Evolutionary conservation across 352 stramenopile species (phyloP).

Genomic region (Globisporangium splendens): DNA sequence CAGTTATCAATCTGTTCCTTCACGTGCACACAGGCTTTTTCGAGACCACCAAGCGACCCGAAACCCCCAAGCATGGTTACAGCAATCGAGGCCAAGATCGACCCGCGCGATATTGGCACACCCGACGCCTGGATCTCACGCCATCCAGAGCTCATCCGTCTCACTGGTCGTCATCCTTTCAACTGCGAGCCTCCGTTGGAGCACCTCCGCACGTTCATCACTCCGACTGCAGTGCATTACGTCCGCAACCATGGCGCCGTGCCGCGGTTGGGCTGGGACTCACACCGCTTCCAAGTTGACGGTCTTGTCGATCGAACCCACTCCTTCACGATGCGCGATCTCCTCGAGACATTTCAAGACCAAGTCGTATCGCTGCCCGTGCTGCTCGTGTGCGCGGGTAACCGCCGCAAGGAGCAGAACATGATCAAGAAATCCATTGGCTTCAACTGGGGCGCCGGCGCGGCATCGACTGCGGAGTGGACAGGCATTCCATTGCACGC

Average conservation of each 20-base stretch:
- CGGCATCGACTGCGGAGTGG: conserved; percentile 87
- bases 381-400: conserved; percentile 92
- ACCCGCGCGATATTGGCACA: conserved; percentile 44
- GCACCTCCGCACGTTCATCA: conserved; percentile 87
- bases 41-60: neutral
- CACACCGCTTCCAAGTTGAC: conserved; percentile 70
- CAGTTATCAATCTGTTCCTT: neutral
- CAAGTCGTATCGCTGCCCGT: conserved; percentile 73
- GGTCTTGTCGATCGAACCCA: conserved; percentile 45
- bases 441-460: conserved; percentile 91
- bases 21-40: neutral
- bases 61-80: neutral
- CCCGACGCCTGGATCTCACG: conserved; percentile 88
- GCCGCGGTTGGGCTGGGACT: conserved; percentile 73
- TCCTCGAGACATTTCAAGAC: conserved; percentile 26
- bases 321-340: conserved; percentile 40
- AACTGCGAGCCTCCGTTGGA: conserved; percentile 90
- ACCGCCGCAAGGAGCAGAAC: conserved; percentile 94
- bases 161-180: conserved; percentile 93
- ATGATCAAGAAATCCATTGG: conserved; percentile 93
- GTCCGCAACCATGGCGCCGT: conserved; percentile 92
- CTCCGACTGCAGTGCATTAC: conserved; percentile 90
- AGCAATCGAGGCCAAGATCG: conserved; percentile 16
- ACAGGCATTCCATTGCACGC: conserved; percentile 80
- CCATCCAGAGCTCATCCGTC: conserved; percentile 83